Evolutionary conservation across 1,284 basidiomycete species (phyloP), one percentile per base, ranked within the genome.

Genomic region (Tremellales sp.): DNA sequence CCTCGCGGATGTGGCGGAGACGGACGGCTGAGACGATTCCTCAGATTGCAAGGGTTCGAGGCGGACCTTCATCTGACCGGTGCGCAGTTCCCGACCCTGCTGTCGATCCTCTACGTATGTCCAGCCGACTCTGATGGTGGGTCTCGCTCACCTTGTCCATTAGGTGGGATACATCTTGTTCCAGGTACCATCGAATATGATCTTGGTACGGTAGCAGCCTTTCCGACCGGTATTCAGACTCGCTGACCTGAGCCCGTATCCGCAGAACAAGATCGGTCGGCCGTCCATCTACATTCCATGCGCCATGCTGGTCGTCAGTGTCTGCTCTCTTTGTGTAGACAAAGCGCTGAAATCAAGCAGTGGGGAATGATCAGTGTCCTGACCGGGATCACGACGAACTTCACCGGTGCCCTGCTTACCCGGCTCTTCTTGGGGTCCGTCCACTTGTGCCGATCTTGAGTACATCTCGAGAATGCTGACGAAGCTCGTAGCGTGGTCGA

Each of bases 251-350:
- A 22, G 36, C 32, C 10, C 18, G 13, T 22, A 18, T 7, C 25
- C 85, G 54, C 65, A 87, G 49, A 84, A 85, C 57, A 77, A 79
- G 54, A 79, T 84, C 43, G 84, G 81, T 40, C 80, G 77, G 55
- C 87, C 86, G 1, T 87, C 85, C 0, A 61, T 85, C 38, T 88
- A 87, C 67, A 75, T 89, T 8, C 83, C 85, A 0, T 54, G 58
- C 40, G 85, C 83, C 54, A 86, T 88, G 81, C 72, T 65, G 5
- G 38, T 72, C 5, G 53, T 57, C 29, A 45, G 50, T 58, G 24
- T 10, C 14, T 25, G 10, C 3, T 16, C 12, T 18, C 36, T n/a
- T 9, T 21, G 18, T n/a, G 28, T 36, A n/a, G 28, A 8, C 18
- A 10, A 16, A 10, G 16, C 16, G 34, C 8, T 18, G 9, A 36